Evolutionary conservation across 1,139 yeast species (phyloP).

Genomic region (Yamadazyma atlantica): DNA sequence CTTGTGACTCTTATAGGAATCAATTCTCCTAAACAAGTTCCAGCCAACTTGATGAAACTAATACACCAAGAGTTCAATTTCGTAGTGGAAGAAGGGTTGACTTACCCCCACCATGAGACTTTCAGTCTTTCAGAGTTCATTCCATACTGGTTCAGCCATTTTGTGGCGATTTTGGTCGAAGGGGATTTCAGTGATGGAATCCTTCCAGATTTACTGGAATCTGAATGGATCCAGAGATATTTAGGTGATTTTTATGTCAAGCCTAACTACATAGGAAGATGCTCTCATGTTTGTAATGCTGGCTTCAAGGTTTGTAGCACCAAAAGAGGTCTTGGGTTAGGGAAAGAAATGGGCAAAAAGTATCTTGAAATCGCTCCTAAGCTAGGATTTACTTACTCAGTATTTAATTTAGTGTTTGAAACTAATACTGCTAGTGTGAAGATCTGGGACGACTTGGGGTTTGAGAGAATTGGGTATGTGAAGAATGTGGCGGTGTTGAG

Average conservation of each 20-base stretch:
- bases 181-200: slow-evolving; percentile 26
- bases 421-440: slow-evolving; percentile 65
- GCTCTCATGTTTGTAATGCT: slow-evolving; percentile 78
- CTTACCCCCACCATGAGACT: slow-evolving; percentile 43
- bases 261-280: slow-evolving; percentile 76
- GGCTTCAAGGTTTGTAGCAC: slow-evolving; percentile 65
- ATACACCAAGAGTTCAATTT: slow-evolving; percentile 41
- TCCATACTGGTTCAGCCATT: slow-evolving; percentile 44
- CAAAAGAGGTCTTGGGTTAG: slow-evolving; percentile 61
- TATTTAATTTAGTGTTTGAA: slow-evolving; percentile 79
- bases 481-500: slow-evolving; percentile 66
- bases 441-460: slow-evolving; percentile 78
- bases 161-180: slow-evolving; percentile 44
- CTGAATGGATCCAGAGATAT: slow-evolving; percentile 41
- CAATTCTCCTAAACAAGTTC: slow-evolving; percentile 30
- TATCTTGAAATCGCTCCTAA: slow-evolving; percentile 67
- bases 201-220: slow-evolving; percentile 11
- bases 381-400: slow-evolving; percentile 73
- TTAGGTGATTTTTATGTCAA: slow-evolving; percentile 73
- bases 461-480: slow-evolving; percentile 67
- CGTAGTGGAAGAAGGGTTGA: slow-evolving; percentile 50
- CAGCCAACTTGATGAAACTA: slow-evolving; percentile 30
- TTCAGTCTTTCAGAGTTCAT: slow-evolving; percentile 32
- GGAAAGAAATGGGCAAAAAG: slow-evolving; percentile 57
- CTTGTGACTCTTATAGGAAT: slow-evolving; percentile 37